Evolutionary conservation across 495 filamentous ascomycete species (phyloP).

Genomic region (Daldinia caldariorum): DNA sequence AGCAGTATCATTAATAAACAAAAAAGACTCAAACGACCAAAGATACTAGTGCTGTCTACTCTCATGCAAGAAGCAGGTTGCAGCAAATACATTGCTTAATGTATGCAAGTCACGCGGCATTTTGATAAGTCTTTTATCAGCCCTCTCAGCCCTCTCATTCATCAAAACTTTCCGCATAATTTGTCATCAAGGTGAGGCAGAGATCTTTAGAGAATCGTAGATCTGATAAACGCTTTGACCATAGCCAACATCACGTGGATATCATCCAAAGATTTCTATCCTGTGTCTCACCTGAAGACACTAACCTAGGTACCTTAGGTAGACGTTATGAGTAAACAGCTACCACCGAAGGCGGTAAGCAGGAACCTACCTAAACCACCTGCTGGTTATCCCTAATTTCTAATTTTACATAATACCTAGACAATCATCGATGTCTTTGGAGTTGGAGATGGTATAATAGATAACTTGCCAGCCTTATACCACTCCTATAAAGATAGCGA

Average conservation of each 20-base stretch:
- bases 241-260: too few species aligned
- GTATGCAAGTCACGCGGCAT: neutral
- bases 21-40: slow-evolving; percentile 1
- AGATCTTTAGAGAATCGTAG: neutral
- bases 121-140: neutral
- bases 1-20: neutral
- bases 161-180: neutral
- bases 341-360: neutral
- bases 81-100: neutral
- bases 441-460: neutral
- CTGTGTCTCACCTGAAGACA: neutral
- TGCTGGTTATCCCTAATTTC: neutral
- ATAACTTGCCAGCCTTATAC: neutral
- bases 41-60: too few species aligned
- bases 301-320: neutral
- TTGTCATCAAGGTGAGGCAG: neutral
- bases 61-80: slow-evolving; percentile 3
- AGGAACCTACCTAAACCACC: neutral
- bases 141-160: neutral
- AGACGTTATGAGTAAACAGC: neutral
- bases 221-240: neutral
- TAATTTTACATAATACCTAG: neutral
- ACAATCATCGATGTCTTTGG: neutral
- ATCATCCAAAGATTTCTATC: neutral
- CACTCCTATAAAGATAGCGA: neutral